Base-by-base conservation (phyloP, 2,329 filamentous ascomycete genomes). In the Cladosporium sp. region DNA sequence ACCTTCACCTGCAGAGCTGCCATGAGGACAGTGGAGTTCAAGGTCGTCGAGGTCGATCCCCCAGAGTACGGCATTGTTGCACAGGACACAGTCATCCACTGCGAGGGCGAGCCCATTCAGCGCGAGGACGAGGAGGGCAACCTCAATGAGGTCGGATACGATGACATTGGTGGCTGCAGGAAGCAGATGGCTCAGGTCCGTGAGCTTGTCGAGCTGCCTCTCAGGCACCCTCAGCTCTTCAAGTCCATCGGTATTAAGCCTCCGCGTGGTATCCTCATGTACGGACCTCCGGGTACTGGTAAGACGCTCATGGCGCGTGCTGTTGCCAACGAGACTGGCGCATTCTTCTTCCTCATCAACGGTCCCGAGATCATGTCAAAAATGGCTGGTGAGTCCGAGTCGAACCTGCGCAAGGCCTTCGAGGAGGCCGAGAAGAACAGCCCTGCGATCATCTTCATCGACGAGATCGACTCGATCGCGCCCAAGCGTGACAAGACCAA, bases 231-330 rank as follows among this genome's bases (percentile, higher is more conserved):
- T 68, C 95, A 98, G 81, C 90, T 99, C 60, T 99, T 99, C 91
- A 99, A 98, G 87, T 98, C 94, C 49, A 98, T 99, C 77, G 95
- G 95, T 88, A 97, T 99, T 85, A 99, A 99, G 88, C 95, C 95
- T 65, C 95, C 95, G 55, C 93, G 95, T 77, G 95, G 95, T 88
- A 96, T 98, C 77, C 87, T 99, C 78, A 92, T 99, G 82, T 85
- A 81, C 80, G 95, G 95, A 71, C 95, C 95, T 76, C 95, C 95
- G 12, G 95, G 95, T 91, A 98, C 95, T 70, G 95, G 95, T 90
- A 99, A 99, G 87, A 99, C 95, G 44, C 84, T 99, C 73, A 98
- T 98, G 95, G 95, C 95, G 77, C 92, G 95, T 81, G 95, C 95
- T 70, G 95, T 99, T 65, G 95, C 95, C 81, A 98, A 98, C 83